Conservation (phyloP, 1,284 basidiomycete genomes). For the Marasmius tenuissimus region DNA sequence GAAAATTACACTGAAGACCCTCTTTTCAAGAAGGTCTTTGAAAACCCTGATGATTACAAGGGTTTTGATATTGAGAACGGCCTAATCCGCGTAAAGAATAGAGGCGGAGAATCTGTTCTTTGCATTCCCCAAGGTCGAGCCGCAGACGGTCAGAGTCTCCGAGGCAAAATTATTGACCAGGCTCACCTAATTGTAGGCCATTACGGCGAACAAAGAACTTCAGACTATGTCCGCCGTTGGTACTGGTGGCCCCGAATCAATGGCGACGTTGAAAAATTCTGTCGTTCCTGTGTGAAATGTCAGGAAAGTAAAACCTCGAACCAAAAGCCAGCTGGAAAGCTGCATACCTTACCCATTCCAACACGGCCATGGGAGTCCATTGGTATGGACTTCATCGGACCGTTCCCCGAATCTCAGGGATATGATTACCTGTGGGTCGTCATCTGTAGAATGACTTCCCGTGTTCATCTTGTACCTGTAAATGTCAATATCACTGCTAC, state of each 20-base stretch:
- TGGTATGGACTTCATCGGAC: constrained; percentile 29
- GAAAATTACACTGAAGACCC: too few relatives aligned
- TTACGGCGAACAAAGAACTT: constrained; percentile 20
- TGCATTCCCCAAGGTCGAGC: background rate
- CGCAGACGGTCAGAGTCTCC: constrained; percentile 2
- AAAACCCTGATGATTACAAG: too few relatives aligned
- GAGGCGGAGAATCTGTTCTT: background rate
- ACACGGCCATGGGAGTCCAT: constrained; percentile 25
- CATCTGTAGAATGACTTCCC: constrained; percentile 19
- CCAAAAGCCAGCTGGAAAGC: constrained; percentile 14
- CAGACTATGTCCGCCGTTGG: constrained; percentile 25
- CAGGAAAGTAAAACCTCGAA: constrained; percentile 12
- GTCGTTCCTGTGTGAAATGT: constrained; percentile 18
- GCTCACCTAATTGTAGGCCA: constrained; percentile 27
- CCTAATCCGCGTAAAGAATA: too few relatives aligned
- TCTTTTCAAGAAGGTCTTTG: too few relatives aligned
- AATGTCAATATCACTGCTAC: constrained; percentile 13
- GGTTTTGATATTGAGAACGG: too few relatives aligned
- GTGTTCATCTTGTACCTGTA: constrained; percentile 21
- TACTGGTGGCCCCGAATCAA: constrained; percentile 35
- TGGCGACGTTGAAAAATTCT: constrained; percentile 18
- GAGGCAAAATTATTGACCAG: constrained; percentile 21
- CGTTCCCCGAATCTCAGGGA: constrained; percentile 21
- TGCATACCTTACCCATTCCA: constrained; percentile 13
- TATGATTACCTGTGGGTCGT: constrained; percentile 12